A percentile compares a stretch with the other conserved stretches of the same genome.
Evolutionary conservation across 495 filamentous ascomycete genomes (phyloP).

Genomic region (Parathielavia hyrcaniae): DNA sequence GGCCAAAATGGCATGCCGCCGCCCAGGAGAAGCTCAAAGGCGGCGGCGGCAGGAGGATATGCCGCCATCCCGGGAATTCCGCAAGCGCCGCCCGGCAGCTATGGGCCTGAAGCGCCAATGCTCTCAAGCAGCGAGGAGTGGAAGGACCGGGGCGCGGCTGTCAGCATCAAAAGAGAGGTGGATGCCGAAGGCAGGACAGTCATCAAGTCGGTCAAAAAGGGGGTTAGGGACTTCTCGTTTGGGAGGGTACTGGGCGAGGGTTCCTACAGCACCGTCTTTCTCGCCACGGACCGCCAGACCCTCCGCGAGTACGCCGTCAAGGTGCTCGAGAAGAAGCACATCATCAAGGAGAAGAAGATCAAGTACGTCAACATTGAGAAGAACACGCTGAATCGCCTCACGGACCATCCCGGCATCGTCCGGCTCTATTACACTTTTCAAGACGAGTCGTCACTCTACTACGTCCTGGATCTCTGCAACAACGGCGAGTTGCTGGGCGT

Average conservation of each 20-base stretch:
- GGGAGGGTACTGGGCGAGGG: constrained; percentile 89
- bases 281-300: constrained; percentile 92
- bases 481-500: constrained; percentile 89
- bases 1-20: constrained; percentile 54
- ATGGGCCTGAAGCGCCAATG: constrained; percentile 59
- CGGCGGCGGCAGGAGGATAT: constrained; percentile 49
- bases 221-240: constrained; percentile 94
- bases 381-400: constrained; percentile 91
- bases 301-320: constrained; percentile 98
- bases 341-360: constrained; percentile 99
- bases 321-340: constrained; percentile 96
- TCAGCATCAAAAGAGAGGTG: constrained; percentile 66
- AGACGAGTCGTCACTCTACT: constrained; percentile 92
- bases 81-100: constrained; percentile 41
- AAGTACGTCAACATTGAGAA: constrained; percentile 99
- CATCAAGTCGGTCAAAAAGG: constrained; percentile 84
- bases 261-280: constrained; percentile 93
- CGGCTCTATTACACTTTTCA: constrained; percentile 99
- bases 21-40: constrained; percentile 61
- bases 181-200: constrained; percentile 80
- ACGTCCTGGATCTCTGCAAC: constrained; percentile 89
- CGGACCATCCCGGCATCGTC: constrained; percentile 94
- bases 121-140: constrained; percentile 79
- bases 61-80: constrained; percentile 38
- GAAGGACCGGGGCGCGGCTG: constrained; percentile 87